Evolutionary conservation across 1,284 basidiomycete species (phyloP), one percentile per base, ranked within the genome.

Genomic region (Agaricales sp.): DNA sequence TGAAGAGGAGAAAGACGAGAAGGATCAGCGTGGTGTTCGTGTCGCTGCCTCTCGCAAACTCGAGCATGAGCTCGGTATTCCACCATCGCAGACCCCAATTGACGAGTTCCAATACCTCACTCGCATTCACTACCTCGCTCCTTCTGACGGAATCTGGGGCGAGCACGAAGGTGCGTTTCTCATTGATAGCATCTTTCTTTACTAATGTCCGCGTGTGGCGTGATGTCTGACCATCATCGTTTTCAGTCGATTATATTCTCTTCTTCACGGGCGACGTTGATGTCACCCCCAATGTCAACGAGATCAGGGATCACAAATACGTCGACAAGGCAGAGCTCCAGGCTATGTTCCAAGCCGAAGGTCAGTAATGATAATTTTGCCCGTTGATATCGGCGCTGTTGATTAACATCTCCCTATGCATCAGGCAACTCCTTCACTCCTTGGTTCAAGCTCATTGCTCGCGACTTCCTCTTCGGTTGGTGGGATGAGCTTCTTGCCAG

Each of bases 391-490:
- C 21, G 14, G 47, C 53, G 58, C 41, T 56, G 45, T 45, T 30
- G 22, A 53, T 50, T 43, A 22, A 46, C 35, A 14, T 30, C 26
- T 37, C 13, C 60, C 26, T 14, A 6, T 14, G 26, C 14, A 30
- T 30, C 26, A 95, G 92, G 70, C 41, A 87, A 89, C 61, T 78
- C 79, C 0, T 99, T 99, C 67, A 99, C 96, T 2, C 96, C 96
- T 0, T 99, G 96, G 96, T 99, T 99, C 81, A 92, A 93, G 65
- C 80, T 99, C 38, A 99, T 99, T 60, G 93, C 92, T 1, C 81
- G 93, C 4, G 91, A 96, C 63, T 97, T 97, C 67, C 75, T 99
- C 47, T 98, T 95, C 64, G 92, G 91, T 13, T 99, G 96, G 96
- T 99, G 96, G 96, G 88, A 93, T 60, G 83, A 89, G 58, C 79